Evolutionary conservation across 495 filamentous ascomycete genomes (phyloP), one percentile per base, ranked within the genome.

Genomic region (Hyaloscypha hepaticicola): DNA sequence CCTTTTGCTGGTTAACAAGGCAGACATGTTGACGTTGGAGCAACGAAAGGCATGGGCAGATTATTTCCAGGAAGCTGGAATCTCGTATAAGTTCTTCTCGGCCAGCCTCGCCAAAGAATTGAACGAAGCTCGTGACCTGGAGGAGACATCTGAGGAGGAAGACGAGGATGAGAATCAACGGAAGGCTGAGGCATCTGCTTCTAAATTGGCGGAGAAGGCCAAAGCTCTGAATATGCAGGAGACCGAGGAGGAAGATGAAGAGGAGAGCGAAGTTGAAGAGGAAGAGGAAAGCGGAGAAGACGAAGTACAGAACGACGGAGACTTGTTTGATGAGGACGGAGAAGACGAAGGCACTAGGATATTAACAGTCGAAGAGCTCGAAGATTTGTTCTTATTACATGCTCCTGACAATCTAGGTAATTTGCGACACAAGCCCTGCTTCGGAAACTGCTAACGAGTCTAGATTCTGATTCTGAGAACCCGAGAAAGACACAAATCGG

Each of bases 1-100:
- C 74, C 72, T 99, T 70, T 76, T 99, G 52, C 79, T 99, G 41
- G 92, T 99, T 60, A 99, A 99, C 79, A 99, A 99, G 83, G 94
- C 96, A 48, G 96, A 99, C 80, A 96, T 99, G 96, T 92, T 99
- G 91, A 95, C 92, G 19, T 75, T 86, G 60, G 85, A 87, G 69
- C 96, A 99, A 76, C 79, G 96, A 70, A 86, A 85, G 69, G 79
- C 80, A 1, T 99, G 96, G 96, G 92, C 93, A 8, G 83, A 89
- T 59, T 93, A 96, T 72, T 96, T 99, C 66, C 88, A 90, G 70
- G 80, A 83, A 60, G 84, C 88, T 27, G 83, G 86, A 16, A 95
- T 99, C 70, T 85, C 87, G 61, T 99, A 92, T 78, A 89, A 86
- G 61, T 99, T 97, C 79, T 99, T 99, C 80, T 98, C 96, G 6